Conservation (phyloP, 257 asterid species). For the Primulina huaijiensis region DNA sequence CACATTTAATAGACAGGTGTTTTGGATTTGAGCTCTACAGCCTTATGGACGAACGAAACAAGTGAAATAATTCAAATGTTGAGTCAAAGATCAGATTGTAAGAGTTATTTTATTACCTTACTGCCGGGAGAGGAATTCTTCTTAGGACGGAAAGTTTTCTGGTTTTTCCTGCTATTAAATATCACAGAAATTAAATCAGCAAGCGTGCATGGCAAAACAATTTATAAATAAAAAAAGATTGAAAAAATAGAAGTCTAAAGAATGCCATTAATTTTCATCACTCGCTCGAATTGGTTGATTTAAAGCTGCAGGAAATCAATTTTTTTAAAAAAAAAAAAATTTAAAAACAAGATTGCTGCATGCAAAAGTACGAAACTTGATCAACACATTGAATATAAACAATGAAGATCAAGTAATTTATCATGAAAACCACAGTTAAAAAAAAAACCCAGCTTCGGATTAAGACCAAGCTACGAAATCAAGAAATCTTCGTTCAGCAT, state of each 20-base stretch:
- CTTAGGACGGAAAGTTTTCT: constrained; percentile 12
- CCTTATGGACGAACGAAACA: too few relatives aligned
- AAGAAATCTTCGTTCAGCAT: not conserved
- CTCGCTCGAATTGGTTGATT: too few relatives aligned
- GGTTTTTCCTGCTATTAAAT: not conserved
- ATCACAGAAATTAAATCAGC: not conserved
- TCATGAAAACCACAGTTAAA: not conserved
- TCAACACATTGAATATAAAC: not conserved
- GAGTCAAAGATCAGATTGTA: too few relatives aligned
- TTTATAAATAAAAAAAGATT: too few relatives aligned
- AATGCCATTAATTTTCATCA: too few relatives aligned
- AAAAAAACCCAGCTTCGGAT: not conserved
- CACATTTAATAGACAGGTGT: not conserved
- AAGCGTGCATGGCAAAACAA: not conserved
- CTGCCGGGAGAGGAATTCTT: constrained; percentile 11
- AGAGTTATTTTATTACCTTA: not conserved
- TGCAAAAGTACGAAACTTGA: not conserved
- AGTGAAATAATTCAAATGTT: too few relatives aligned
- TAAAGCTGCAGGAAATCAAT: too few relatives aligned
- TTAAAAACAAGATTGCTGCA: not conserved
- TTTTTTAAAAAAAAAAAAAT: too few relatives aligned
- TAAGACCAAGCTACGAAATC: not conserved
- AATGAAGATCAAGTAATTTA: too few relatives aligned
- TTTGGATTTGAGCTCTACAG: too few relatives aligned
- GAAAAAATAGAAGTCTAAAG: too few relatives aligned